Percentiles rank a stretch among this genome's conserved stretches.
Evolutionary conservation across 1,284 basidiomycete species (phyloP).

Genomic region (Omphalotus olearius): DNA sequence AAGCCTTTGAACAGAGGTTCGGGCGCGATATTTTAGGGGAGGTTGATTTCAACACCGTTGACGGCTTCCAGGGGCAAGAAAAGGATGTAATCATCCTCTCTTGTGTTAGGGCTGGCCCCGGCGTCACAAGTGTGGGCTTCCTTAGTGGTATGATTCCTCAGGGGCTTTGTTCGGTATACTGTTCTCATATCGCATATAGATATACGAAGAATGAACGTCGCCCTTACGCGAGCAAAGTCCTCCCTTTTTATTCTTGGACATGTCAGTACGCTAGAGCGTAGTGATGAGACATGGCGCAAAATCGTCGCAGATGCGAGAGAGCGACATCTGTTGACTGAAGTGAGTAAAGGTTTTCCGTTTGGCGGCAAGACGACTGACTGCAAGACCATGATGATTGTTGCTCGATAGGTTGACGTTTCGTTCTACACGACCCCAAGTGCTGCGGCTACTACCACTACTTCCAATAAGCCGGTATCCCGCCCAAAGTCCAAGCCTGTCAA

Average conservation of each 20-base stretch:
- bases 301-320: constrained; percentile 76
- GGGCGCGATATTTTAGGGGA: constrained; percentile 68
- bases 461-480: background rate
- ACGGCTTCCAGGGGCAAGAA: constrained; percentile 97
- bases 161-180: no score
- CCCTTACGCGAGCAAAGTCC: constrained; percentile 91
- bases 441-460: background rate
- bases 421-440: background rate
- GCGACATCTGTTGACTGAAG: constrained; percentile 50
- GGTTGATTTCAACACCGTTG: constrained; percentile 96
- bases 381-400: background rate
- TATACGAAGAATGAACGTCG: constrained; percentile 93
- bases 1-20: constrained; percentile 69
- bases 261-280: constrained; percentile 81
- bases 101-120: constrained; percentile 88
- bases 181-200: constrained; percentile 40
- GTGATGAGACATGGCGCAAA: constrained; percentile 75
- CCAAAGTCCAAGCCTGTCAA: constrained; percentile 4
- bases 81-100: constrained; percentile 96
- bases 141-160: constrained; percentile 59
- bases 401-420: background rate
- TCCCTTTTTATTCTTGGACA: constrained; percentile 95
- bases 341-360: constrained; percentile 30
- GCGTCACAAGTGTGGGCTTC: constrained; percentile 82
- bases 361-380: background rate